Conservation (phyloP, 1,284 basidiomycete genomes). For the Ustilago bromivora region DNA sequence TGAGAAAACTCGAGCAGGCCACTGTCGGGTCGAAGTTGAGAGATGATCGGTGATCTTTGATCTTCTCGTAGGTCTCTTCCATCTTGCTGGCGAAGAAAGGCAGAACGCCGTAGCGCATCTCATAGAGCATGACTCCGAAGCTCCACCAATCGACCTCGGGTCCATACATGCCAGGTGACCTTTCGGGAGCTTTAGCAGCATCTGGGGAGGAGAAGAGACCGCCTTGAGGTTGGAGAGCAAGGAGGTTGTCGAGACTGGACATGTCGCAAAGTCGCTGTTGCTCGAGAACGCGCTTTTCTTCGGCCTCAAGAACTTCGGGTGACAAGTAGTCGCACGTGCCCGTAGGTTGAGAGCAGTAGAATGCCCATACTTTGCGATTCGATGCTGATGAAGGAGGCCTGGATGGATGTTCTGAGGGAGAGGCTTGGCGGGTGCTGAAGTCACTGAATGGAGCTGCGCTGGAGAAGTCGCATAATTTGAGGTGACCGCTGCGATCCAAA, state of each 20-base stretch:
- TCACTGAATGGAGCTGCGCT: slow-evolving; percentile 65
- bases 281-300: slow-evolving; percentile 56
- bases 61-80: slow-evolving; percentile 64
- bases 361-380: slow-evolving; percentile 56
- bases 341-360: slow-evolving; percentile 62
- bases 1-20: slow-evolving; percentile 35
- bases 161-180: slow-evolving; percentile 60
- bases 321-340: slow-evolving; percentile 69
- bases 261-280: slow-evolving; percentile 32
- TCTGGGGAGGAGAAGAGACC: background rate
- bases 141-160: slow-evolving; percentile 69
- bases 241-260: slow-evolving; percentile 34
- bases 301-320: slow-evolving; percentile 65
- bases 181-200: slow-evolving; percentile 6
- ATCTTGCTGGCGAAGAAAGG: slow-evolving; percentile 66
- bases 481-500: slow-evolving; percentile 61
- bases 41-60: slow-evolving; percentile 57
- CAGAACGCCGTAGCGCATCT: slow-evolving; percentile 64
- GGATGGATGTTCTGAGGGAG: background rate
- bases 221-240: slow-evolving; percentile 19
- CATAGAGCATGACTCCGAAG: slow-evolving; percentile 67
- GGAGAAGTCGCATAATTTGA: slow-evolving; percentile 68
- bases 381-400: slow-evolving; percentile 3
- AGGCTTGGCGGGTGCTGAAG: slow-evolving; percentile 22
- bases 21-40: slow-evolving; percentile 45